Evolutionary conservation across 2,329 filamentous ascomycete species (phyloP).

Genomic region (Aspergillus sp.): DNA sequence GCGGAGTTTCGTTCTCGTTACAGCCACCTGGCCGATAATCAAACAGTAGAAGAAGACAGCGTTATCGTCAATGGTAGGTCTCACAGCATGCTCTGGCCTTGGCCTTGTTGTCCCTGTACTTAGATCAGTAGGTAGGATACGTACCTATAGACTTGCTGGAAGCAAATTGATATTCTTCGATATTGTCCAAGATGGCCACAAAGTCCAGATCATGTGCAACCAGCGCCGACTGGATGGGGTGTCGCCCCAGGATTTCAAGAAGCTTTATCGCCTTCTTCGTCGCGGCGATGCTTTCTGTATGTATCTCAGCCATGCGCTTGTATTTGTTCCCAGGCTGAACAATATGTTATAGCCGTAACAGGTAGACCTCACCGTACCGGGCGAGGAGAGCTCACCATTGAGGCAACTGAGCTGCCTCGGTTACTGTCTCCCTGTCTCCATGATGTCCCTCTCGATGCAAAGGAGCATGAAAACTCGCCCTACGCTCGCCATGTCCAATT

Average conservation of each 20-base stretch:
- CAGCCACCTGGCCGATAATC: slow-evolving; percentile 29
- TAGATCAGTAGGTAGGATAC: slow-evolving; percentile 64
- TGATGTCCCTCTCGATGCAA: slow-evolving; percentile 66
- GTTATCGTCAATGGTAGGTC: slow-evolving; percentile 41
- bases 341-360: slow-evolving; percentile 52
- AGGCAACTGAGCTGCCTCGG: slow-evolving; percentile 62
- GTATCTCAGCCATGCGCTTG: slow-evolving; percentile 29
- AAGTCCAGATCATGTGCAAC: slow-evolving; percentile 73
- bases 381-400: slow-evolving; percentile 71
- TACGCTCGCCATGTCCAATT: slow-evolving; percentile 82
- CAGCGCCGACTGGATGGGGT: slow-evolving; percentile 43
- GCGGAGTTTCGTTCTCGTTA: slow-evolving; percentile 35
- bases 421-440: slow-evolving; percentile 75
- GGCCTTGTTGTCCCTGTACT: slow-evolving; percentile 25
- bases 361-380: slow-evolving; percentile 66
- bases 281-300: slow-evolving; percentile 81
- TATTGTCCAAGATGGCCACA: slow-evolving; percentile 66
- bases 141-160: slow-evolving; percentile 65
- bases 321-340: slow-evolving; percentile 9
- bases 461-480: slow-evolving; percentile 66
- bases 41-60: slow-evolving; percentile 34
- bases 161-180: slow-evolving; percentile 82
- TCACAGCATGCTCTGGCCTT: slow-evolving; percentile 5
- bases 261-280: slow-evolving; percentile 62
- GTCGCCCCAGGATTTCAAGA: slow-evolving; percentile 47